Conservation (phyloP, 208 protist species). For the Trichomonas vaginalis region DNA sequence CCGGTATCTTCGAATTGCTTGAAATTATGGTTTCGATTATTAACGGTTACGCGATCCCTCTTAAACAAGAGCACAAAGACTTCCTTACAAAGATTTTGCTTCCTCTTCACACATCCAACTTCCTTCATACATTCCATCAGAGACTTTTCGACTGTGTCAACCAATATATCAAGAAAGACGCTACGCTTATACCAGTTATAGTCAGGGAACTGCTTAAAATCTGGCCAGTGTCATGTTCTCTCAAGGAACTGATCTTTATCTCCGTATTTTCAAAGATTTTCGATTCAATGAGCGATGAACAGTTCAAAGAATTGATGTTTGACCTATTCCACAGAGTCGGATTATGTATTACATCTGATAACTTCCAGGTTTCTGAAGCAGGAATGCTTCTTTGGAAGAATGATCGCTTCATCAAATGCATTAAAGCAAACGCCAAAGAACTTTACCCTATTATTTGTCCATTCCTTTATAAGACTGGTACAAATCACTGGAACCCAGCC, state of each 20-base stretch:
- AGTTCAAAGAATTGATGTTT: neutral
- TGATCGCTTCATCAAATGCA: neutral
- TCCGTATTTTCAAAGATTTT: neutral
- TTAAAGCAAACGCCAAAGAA: neutral
- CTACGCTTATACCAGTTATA: neutral
- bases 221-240: constrained; percentile 8
- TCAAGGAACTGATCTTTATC: neutral
- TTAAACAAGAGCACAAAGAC: constrained; percentile 10
- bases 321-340: neutral
- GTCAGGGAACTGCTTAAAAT: neutral
- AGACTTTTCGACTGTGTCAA: neutral
- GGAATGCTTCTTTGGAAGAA: constrained; percentile 14
- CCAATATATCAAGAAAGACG: constrained; percentile 13
- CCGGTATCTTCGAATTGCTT: neutral
- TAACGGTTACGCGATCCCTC: constrained; percentile 14
- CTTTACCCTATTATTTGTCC: constrained; percentile 12
- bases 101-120: neutral
- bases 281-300: neutral
- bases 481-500: constrained; percentile 4
- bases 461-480: neutral
- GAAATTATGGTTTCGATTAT: constrained; percentile 19
- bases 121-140: neutral
- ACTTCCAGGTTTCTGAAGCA: constrained; percentile 8
- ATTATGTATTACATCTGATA: neutral
- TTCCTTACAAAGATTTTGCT: neutral